Evolutionary conservation across 164 flowering plant genomes (phyloP), one percentile per base, ranked within the genome.

Genomic region (Vitis rupestris): DNA sequence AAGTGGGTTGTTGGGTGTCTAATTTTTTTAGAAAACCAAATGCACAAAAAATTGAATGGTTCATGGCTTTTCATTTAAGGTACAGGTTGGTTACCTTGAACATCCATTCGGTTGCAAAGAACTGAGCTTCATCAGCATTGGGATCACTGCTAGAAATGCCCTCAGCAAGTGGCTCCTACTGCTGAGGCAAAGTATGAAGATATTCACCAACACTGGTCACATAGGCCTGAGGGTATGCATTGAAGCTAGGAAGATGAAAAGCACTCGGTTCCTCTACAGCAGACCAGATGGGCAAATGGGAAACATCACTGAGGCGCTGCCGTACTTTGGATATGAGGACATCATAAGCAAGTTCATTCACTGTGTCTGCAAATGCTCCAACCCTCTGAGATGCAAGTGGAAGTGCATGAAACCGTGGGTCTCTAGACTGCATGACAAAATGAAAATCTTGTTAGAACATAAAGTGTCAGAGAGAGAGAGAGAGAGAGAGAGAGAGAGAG

Each of bases 41-140:
- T 12, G 10, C 51, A 63, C 65, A 13, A 48, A 31, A 31, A 31
- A 3, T 31, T 31, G 44, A 31, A 31, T 31, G n/a, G 37, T 50
- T 64, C 31, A 37, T 54, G 31, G 55, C 23, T n/a, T 29, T 14
- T 9, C n/a, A 10, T 1, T 14, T 10, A 72, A 55, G 29, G 23
- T 14, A 68, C 15, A 9, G 6, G 14, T 59, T 10, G 47, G 55
- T 72, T 83, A 96, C 99, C 98, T 96, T 96, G 81, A 93, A 96
- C 99, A 93, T 93, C 99, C 99, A 96, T 80, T 96, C 98, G 57
- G 99, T 90, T 62, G 99, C 99, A 77, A 96, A 93, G 78, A 87
- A 88, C 71, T 96, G 99, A 51, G 98, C 94, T 60, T 96, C 98
- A 55, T 96, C 98, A 60, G 86, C 83, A 78, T 82, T 89, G 48